Evolutionary conservation across 129 eudicot genomes (phyloP).

Genomic region (Chrysanthemum makinoi): DNA sequence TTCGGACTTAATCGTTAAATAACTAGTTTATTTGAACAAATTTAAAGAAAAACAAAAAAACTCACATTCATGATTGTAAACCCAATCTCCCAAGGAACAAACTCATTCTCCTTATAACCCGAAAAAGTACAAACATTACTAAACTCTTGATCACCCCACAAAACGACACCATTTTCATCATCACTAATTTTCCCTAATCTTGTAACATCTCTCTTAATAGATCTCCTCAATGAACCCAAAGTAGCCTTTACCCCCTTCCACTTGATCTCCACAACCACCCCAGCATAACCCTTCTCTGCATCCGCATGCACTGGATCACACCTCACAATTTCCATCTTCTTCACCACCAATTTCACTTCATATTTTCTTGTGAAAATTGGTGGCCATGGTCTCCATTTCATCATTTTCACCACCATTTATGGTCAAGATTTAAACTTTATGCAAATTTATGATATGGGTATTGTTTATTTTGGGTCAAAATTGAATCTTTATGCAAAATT

Average conservation of each 20-base stretch:
- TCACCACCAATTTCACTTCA: conserved; percentile 60
- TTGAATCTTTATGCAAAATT: no score
- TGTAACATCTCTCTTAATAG: conserved; percentile 63
- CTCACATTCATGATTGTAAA: conserved; percentile 76
- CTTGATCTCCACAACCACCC: conserved; percentile 63
- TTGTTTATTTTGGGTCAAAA: neutral
- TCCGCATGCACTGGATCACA: conserved; percentile 34
- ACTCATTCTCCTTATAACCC: conserved; percentile 66
- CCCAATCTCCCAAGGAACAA: conserved; percentile 94
- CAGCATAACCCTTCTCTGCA: conserved; percentile 36
- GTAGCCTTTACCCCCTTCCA: conserved; percentile 86
- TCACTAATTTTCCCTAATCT: conserved; percentile 20
- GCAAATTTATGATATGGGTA: neutral
- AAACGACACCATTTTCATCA: conserved; percentile 53
- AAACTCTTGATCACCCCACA: conserved; percentile 81
- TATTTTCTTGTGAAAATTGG: conserved; percentile 63
- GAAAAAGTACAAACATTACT: conserved; percentile 55
- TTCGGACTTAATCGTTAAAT: neutral
- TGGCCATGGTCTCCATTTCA: conserved; percentile 98
- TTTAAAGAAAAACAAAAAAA: neutral
- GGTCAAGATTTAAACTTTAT: conserved; percentile 5
- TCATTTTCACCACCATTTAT: conserved; percentile 88
- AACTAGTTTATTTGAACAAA: neutral
- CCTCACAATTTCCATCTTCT: conserved; percentile 44
- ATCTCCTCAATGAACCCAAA: conserved; percentile 66